phyloP scores from a whole-genome alignment of 108 stramenopile species.

The Skeletonema grethae region DNA sequence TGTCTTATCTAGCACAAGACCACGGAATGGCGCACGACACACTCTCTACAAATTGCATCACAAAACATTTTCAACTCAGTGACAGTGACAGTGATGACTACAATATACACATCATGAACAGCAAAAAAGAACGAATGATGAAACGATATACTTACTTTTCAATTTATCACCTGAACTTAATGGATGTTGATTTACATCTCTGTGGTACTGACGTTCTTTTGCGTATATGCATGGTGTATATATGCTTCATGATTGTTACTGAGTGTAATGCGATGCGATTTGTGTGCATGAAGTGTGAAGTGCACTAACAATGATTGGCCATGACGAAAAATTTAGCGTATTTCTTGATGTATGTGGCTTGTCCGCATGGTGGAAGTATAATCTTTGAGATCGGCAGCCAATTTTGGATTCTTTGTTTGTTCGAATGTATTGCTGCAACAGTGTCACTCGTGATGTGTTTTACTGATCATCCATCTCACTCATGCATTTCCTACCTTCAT shows the following conservation, averaged over 20 bases:
- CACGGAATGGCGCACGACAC: no score
- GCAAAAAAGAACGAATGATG: constrained; percentile 44
- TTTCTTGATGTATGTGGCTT: constrained; percentile 24
- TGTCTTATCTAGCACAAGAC: no score
- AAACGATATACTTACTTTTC: constrained; percentile 46
- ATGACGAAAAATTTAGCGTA: constrained; percentile 47
- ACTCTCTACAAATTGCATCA: neutral
- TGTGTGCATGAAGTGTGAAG: neutral
- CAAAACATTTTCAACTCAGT: neutral
- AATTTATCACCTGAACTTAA: constrained; percentile 19
- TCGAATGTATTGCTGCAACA: neutral
- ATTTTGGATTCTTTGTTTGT: neutral
- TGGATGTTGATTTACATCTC: constrained; percentile 43
- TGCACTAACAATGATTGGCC: constrained; percentile 17
- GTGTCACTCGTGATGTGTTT: neutral
- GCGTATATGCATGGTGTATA: neutral
- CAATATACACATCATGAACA: neutral
- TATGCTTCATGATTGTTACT: neutral
- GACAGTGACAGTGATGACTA: neutral
- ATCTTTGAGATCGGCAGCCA: constrained; percentile 59
- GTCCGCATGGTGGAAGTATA: constrained; percentile 36
- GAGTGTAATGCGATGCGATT: neutral
- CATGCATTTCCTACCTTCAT: neutral
- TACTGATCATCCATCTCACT: neutral
- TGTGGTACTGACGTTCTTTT: constrained; percentile 41